Evolutionary conservation across 176 grass and related monocot genomes (phyloP), one percentile per base, ranked within the genome.

Genomic region (Ensete glaucum): DNA sequence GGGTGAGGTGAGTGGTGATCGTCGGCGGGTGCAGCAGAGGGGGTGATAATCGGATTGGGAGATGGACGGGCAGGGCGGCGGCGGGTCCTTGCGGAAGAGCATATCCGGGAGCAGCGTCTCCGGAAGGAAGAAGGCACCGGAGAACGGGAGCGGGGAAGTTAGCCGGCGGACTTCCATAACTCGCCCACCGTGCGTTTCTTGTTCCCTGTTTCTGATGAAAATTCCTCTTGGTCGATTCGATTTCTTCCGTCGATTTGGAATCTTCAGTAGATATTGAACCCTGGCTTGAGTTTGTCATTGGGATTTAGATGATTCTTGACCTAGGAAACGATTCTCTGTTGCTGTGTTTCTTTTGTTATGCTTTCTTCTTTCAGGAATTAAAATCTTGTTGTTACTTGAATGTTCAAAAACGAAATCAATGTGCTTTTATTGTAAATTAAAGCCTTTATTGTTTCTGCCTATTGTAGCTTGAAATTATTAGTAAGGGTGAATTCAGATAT

Each of bases 111-210:
- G 67, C 51, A 71, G 77, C 58, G 53, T 72, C 56, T 68, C 72
- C 11, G 57, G 56, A 1, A 77, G 49, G 59, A 77, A 64, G 75
- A 77, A 77, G 75, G 11, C 43, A n/a, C 19, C 60, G 10, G 75
- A 77, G 34, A 77, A 64, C 48, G 59, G 49, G 15, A 54, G 14
- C 75, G 13, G 48, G 1, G 60, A 64, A 1, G 34, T 20, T 49
- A 20, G 59, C n/a, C 75, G 60, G 58, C 82, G 73, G 77, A 80
- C 71, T 26, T 71, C 72, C 3, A 62, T 91, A 23, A 71, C 82
- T 51, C 85, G 79, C 0, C 79, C 88, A 9, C 54, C 73, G 88
- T 77, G 53, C 52, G 72, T 74, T 26, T 29, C 52, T 74, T 29
- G 5, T 56, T 29, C 12, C 71, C 52, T 16, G 13, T 25, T 73